These are phyloP conservation scores for Takakia lepidozioides DNA, from an alignment of 225 moss, liverwort and hornwort species.

Conservation along the genomic window DNA sequence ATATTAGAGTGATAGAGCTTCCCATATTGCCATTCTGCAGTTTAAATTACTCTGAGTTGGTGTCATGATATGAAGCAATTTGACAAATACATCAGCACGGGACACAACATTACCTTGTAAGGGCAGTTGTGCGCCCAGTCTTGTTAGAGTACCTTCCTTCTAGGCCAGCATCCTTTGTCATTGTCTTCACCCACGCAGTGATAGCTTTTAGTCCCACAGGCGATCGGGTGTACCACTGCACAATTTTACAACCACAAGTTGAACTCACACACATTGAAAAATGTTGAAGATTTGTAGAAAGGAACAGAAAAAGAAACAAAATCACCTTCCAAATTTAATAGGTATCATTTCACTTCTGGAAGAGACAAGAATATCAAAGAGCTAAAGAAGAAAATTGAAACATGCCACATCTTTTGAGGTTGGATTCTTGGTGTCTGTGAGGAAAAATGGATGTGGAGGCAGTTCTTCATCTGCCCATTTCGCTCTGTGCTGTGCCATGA, in stretches of 20 bases:
- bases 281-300: no score
- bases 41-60: no score
- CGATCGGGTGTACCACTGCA: constrained; percentile 57
- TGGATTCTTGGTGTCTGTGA: constrained; percentile 57
- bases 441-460: constrained; percentile 55
- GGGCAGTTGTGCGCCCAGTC: constrained; percentile 53
- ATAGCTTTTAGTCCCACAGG: constrained; percentile 57
- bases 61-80: no score
- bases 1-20: no score
- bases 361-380: no score
- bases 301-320: no score
- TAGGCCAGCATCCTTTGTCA: constrained; percentile 59
- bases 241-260: no score
- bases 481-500: constrained; percentile 49
- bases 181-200: constrained; percentile 60
- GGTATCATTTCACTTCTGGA: no score
- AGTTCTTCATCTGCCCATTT: constrained; percentile 66
- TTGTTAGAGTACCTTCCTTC: constrained; percentile 60
- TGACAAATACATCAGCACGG: no score
- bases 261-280: constrained; percentile 2
- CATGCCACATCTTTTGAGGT: constrained; percentile 59
- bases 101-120: constrained; percentile 53
- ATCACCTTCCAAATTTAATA: no score
- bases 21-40: no score
- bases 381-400: no score